Evolutionary conservation across 805 yeast species (phyloP).

Genomic region (Candida ponderosae): DNA sequence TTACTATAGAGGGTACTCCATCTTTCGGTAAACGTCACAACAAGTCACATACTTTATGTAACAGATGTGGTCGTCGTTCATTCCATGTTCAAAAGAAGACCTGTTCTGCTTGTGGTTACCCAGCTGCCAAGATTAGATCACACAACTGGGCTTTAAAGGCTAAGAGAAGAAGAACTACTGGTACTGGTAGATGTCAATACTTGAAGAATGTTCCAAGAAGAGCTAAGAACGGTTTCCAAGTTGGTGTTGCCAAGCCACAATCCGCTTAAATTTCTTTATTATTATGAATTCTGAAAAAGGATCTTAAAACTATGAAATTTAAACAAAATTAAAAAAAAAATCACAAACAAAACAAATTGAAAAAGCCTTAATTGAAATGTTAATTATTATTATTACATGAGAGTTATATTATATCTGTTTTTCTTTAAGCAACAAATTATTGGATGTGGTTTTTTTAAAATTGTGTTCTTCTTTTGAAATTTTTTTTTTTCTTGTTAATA

Average conservation of each 20-base stretch:
- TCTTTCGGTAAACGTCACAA: conserved; percentile 99
- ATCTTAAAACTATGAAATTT: too few species aligned
- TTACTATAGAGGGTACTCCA: conserved; percentile 90
- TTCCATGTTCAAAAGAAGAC: conserved; percentile 99
- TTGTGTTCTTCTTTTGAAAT: too few species aligned
- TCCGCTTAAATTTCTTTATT: conserved; percentile 41
- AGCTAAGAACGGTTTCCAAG: conserved; percentile 98
- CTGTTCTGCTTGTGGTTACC: conserved; percentile 98
- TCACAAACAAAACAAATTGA: neutral
- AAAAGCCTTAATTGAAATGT: conserved; percentile 5
- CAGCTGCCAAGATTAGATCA: conserved; percentile 97
- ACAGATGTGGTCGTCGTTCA: conserved; percentile 98
- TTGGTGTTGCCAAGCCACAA: conserved; percentile 68
- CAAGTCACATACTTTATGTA: conserved; percentile 99
- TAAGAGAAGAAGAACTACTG: conserved; percentile 99
- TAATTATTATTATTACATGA: too few species aligned
- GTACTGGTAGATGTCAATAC: conserved; percentile 99
- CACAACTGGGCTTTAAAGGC: conserved; percentile 99
- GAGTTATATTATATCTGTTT: too few species aligned
- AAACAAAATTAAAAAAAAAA: neutral
- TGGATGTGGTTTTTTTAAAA: too few species aligned
- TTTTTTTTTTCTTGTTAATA: too few species aligned
- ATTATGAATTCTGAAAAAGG: conserved; percentile 1
- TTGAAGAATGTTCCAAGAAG: conserved; percentile 95
- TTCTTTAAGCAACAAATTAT: too few species aligned